A percentile compares a stretch with the other conserved stretches of the same genome.
These are phyloP conservation scores for Eleusine coracana DNA, from an alignment of 176 grass and related monocot genomes.

Conservation along the genomic window DNA sequence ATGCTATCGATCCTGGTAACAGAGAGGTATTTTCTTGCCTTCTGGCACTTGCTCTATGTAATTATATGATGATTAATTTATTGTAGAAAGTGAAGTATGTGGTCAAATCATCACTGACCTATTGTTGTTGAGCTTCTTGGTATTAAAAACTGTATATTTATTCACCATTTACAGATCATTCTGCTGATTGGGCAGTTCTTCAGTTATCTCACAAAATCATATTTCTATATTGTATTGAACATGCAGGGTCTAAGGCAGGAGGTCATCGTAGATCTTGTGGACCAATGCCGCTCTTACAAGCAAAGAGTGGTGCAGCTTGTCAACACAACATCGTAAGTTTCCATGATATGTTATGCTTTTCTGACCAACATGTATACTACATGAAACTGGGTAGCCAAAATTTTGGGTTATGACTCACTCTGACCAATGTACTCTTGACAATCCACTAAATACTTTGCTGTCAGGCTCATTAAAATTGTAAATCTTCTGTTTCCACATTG, in stretches of 20 bases:
- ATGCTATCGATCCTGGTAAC: conserved; percentile 91
- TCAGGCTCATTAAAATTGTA: conserved; percentile 14
- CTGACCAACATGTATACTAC: not conserved
- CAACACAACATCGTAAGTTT: conserved; percentile 75
- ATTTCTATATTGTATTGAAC: conserved; percentile 29
- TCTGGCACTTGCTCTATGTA: not conserved
- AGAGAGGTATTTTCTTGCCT: conserved; percentile 65
- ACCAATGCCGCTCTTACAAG: conserved; percentile 80
- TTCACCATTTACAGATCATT: conserved; percentile 18
- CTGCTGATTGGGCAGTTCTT: conserved; percentile 8
- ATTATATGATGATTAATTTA: conserved; percentile 7
- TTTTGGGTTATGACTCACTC: conserved; percentile 6
- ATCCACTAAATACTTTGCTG: conserved; percentile 8
- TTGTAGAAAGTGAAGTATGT: conserved; percentile 1
- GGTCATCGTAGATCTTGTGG: conserved; percentile 84
- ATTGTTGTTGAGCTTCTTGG: conserved; percentile 6
- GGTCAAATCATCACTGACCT: not conserved
- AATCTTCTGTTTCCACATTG: not conserved
- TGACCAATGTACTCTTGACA: not conserved
- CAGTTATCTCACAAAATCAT: conserved; percentile 13
- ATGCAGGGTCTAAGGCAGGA: conserved; percentile 81
- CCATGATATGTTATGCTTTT: conserved; percentile 17
- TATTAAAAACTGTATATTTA: conserved; percentile 11
- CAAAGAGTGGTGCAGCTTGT: conserved; percentile 82
- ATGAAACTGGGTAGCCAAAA: not conserved